Evolutionary conservation across 345 rosid genomes (phyloP), one percentile per base, ranked within the genome.

Genomic region (Rhizophora mangle): DNA sequence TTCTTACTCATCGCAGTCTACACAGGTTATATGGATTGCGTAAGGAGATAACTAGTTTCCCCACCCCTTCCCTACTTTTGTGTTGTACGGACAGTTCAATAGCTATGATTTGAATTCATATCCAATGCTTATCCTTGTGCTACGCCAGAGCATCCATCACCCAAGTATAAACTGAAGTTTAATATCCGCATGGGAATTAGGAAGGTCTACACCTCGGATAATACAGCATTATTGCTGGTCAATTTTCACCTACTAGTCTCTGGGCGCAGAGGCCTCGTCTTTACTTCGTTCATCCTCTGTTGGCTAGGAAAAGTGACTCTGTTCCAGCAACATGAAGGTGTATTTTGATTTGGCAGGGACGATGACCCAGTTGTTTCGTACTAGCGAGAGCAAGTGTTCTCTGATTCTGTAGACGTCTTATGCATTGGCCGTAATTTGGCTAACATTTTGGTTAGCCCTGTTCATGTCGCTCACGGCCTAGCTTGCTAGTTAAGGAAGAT

Each of bases 361-460:
- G 19, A 82, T 81, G 54, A 71, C 83, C 16, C 85, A 81, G 63
- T 20, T 81, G 69, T 81, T 79, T 8, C 80, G 78, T 36, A 73
- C 68, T 1, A 82, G 82, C 18, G 76, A 85, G 72, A 74, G 57
- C 21, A 86, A 85, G 64, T 82, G 82, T 51, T 82, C 82, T 8
- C 79, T 82, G 5, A 81, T 81, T 6, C 65, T 85, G 85, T 70
- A 75, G 1, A 80, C 82, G 79, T 60, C 79, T 22, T 82, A 80
- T 56, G 68, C 64, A 22, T 30, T 76, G 62, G 84, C 88, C 5
- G 66, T 83, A 6, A 61, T 85, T 39, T 62, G 82, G 0, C 73
- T 82, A 8, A 85, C 88, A 5, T 13, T 81, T 30, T 85, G 88
- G 88, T 77, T 83, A 4, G 71, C 86, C 6, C 59, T 81, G 47